A percentile compares a stretch with the other conserved stretches of the same genome.
Evolutionary conservation across 208 protist genomes (phyloP).

Genomic region (Spongospora subterranea): DNA sequence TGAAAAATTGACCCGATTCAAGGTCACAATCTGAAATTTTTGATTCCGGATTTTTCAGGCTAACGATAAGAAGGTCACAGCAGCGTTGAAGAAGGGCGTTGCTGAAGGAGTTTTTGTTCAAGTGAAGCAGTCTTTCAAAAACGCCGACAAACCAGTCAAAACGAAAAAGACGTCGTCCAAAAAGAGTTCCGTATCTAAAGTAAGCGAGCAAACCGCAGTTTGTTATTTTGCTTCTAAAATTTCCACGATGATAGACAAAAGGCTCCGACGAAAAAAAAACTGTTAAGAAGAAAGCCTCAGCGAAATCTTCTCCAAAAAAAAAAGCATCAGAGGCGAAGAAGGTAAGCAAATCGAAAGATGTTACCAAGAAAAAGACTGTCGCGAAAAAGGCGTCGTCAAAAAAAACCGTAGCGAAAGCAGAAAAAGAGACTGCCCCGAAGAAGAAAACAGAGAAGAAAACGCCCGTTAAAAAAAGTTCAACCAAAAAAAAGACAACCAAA

Average conservation of each 20-base stretch:
- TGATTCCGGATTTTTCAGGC: background rate
- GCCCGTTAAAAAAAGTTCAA: background rate
- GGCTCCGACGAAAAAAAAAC: constrained; percentile 11
- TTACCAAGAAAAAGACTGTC: background rate
- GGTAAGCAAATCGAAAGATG: constrained; percentile 20
- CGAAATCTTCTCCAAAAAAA: constrained; percentile 9
- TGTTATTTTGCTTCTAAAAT: background rate
- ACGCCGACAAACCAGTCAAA: background rate
- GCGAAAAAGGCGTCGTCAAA: background rate
- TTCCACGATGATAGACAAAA: constrained; percentile 10
- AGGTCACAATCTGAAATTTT: background rate
- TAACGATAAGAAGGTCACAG: background rate
- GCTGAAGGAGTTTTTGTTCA: constrained; percentile 12
- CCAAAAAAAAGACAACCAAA: background rate
- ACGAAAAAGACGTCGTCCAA: background rate
- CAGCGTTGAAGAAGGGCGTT: constrained; percentile 19
- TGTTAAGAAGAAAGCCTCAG: constrained; percentile 2
- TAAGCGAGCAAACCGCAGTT: too few relatives aligned
- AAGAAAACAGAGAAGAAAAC: constrained; percentile 12
- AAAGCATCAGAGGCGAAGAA: background rate
- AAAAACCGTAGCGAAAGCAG: background rate
- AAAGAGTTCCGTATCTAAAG: background rate
- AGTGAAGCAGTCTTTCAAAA: constrained; percentile 43
- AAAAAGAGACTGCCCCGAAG: background rate
- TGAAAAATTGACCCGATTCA: background rate